phyloP scores from a whole-genome alignment of 495 filamentous ascomycete species.

The Penicillium fimorum region DNA sequence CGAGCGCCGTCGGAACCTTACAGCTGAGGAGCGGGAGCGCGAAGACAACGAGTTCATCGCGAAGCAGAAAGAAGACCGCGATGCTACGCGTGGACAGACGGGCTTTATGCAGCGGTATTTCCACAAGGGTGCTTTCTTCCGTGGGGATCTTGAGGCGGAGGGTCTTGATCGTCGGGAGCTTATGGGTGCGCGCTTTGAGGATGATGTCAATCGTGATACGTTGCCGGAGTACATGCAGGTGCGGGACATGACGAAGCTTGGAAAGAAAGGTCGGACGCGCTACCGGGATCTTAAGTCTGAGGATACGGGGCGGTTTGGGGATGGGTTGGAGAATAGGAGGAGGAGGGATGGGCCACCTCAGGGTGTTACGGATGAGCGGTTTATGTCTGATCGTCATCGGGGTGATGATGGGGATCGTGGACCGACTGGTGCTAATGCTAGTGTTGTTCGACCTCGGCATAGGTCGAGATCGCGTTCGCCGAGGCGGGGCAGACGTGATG shows the following conservation, averaged over 20 bases:
- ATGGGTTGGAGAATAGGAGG: constrained; percentile 49
- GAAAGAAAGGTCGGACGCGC: constrained; percentile 85
- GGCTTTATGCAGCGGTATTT: constrained; percentile 93
- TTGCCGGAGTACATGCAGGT: constrained; percentile 93
- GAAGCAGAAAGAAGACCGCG: constrained; percentile 78
- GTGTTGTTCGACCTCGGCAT: constrained; percentile 40
- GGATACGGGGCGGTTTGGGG: constrained; percentile 88
- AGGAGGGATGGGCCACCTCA: constrained; percentile 40
- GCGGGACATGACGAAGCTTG: constrained; percentile 88
- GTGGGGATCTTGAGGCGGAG: constrained; percentile 70
- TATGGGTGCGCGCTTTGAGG: constrained; percentile 74
- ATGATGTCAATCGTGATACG: constrained; percentile 74
- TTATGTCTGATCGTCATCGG: constrained; percentile 59
- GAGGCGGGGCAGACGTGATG: constrained; percentile 28
- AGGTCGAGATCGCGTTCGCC: constrained; percentile 39
- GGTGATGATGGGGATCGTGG: constrained; percentile 35
- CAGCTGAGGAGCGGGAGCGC: constrained; percentile 77
- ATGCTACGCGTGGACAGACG: constrained; percentile 79
- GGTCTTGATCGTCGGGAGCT: constrained; percentile 74
- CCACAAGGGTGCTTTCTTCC: constrained; percentile 95
- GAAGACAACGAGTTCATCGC: constrained; percentile 81
- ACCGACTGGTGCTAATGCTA: constrained; percentile 53
- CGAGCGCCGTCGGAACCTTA: constrained; percentile 83
- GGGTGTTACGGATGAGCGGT: constrained; percentile 65
- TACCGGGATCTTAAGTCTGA: constrained; percentile 87